These are phyloP conservation scores for Hypoxylon lienhwacheense DNA, from an alignment of 495 filamentous ascomycete species.

Conservation along the genomic window DNA sequence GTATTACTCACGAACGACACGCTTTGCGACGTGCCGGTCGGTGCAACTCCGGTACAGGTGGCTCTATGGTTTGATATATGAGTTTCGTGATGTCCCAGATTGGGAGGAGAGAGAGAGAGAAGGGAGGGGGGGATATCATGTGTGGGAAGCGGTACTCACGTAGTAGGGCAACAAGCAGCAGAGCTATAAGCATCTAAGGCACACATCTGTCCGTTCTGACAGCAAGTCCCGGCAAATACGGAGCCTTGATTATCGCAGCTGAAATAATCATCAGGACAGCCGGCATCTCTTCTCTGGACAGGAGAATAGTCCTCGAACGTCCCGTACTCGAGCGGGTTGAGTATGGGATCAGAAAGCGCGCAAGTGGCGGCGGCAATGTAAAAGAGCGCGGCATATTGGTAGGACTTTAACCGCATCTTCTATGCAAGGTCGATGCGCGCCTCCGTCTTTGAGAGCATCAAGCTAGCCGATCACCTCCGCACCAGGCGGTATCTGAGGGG, in stretches of 20 bases:
- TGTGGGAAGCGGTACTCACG: constrained; percentile 37
- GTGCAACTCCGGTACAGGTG: constrained; percentile 51
- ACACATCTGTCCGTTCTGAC: constrained; percentile 49
- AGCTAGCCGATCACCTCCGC: constrained; percentile 23
- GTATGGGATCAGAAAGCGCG: constrained; percentile 20
- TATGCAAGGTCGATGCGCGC: no score
- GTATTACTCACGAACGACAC: constrained; percentile 54
- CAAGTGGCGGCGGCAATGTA: constrained; percentile 23
- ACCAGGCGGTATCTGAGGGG: constrained; percentile 6
- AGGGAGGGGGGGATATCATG: no score
- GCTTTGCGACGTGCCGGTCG: constrained; percentile 39
- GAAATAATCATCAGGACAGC: constrained; percentile 44
- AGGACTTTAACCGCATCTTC: constrained; percentile 26
- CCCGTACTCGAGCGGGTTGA: constrained; percentile 34
- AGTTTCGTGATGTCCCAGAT: constrained; percentile 1
- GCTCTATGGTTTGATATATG: constrained; percentile 36
- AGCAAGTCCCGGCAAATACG: constrained; percentile 47
- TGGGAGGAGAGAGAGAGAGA: no score
- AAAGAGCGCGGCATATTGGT: constrained; percentile 22
- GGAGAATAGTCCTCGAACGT: constrained; percentile 28
- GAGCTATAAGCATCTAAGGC: constrained; percentile 45
- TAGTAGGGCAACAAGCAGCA: constrained; percentile 51
- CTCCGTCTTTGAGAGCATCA: constrained; percentile 20
- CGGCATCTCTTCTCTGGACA: constrained; percentile 24
- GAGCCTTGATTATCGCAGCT: constrained; percentile 47